Conservation (phyloP, 1,139 yeast genomes). For the Schwanniomyces etchellsii region DNA sequence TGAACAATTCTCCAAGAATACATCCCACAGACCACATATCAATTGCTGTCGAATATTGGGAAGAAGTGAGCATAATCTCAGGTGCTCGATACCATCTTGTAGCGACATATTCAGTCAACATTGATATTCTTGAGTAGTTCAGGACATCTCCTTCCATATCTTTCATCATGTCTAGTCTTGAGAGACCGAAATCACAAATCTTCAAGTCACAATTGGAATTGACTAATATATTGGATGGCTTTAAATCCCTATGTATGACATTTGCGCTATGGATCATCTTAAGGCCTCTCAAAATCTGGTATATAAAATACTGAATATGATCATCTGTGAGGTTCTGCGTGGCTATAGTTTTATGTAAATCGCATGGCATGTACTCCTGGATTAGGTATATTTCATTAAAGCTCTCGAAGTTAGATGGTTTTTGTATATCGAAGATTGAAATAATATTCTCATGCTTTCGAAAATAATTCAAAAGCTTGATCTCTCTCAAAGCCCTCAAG, state of each 20-base stretch:
- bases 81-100: conserved; percentile 82
- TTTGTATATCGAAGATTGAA: conserved; percentile 32
- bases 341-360: conserved; percentile 53
- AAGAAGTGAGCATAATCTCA: conserved; percentile 67
- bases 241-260: conserved; percentile 36
- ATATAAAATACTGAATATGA: conserved; percentile 63
- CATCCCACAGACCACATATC: conserved; percentile 83
- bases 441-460: conserved; percentile 38
- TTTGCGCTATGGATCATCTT: conserved; percentile 59
- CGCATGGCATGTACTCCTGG: conserved; percentile 70
- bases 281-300: conserved; percentile 59
- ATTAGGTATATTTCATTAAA: conserved; percentile 66
- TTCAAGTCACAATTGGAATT: conserved; percentile 34
- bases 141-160: conserved; percentile 32
- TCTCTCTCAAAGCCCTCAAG: conserved; percentile 38
- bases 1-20: conserved; percentile 60
- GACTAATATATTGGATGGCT: conserved; percentile 33
- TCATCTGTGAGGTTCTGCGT: conserved; percentile 52
- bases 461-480: conserved; percentile 29
- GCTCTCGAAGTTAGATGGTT: conserved; percentile 24
- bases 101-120: conserved; percentile 70
- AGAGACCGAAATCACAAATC: conserved; percentile 55
- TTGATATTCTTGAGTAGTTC: conserved; percentile 28
- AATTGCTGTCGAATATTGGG: conserved; percentile 65
- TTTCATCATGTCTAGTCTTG: conserved; percentile 29